Base-by-base conservation (phyloP, 495 filamentous ascomycete genomes). In the Aspergillus panamensis region DNA sequence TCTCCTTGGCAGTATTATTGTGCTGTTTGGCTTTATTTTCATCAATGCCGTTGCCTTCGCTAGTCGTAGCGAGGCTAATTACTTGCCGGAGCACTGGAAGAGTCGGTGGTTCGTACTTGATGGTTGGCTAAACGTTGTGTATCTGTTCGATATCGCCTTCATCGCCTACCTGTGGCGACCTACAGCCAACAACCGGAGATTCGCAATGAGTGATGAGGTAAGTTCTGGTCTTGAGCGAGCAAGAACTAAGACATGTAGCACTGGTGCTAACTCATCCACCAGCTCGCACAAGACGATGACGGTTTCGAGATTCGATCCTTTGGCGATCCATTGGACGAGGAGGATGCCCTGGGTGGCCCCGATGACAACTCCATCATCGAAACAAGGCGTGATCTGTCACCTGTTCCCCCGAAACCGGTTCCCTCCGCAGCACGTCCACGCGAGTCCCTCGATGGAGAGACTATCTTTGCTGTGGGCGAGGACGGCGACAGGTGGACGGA, bases 171-270 rank as follows among this genome's bases (percentile, higher is more conserved):
- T 99, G 35, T 99, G 94, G 94, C 81, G 94, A 51, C 94, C 94
- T 30, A 97, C 94, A 20, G 92, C 86, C 39, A 97, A 99, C 72
- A 99, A 99, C 75, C 81, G 93, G 63, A 83, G 94, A 57, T 99
- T 99, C 67, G 94, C 94, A 32, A 99, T 99, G 94, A 93, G 89
- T 74, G 94, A 99, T 65, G 94, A 98, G 84, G 85, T 86, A 78
- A 65, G 75, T 45, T 35, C 39, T n/a, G 12, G 10, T 20, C 4
- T 21, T 7, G 7, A 6, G 12, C 30, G 16, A 48, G 25, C n/a
- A 14, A 17, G 51, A 10, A 8, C n/a, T 30, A 31, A 13, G 17
- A 30, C 21, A 47, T 29, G 53, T 33, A 14, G 21, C 13, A 29
- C 35, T 20, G 9, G 40, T 69, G 33, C 72, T 79, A 30, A 79